A percentile compares a stretch with the other conserved stretches of the same genome.
Evolutionary conservation across 805 yeast genomes (phyloP).

Genomic region (Jamesozyma lodderae): DNA sequence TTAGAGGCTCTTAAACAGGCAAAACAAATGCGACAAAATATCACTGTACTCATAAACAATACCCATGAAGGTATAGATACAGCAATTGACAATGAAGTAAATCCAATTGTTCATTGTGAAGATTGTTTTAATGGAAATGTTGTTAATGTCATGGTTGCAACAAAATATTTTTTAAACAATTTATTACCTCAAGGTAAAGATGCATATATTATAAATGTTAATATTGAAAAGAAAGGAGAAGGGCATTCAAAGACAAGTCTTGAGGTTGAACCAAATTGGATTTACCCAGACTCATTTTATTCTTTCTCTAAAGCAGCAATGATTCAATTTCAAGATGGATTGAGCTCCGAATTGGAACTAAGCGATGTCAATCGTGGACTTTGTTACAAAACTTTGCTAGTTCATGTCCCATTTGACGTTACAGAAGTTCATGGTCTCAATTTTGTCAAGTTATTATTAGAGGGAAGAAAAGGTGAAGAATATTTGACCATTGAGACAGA

Average conservation of each 20-base stretch:
- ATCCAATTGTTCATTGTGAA: conserved; percentile 7
- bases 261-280: background rate
- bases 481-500: background rate
- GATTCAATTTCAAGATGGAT: conserved; percentile 22
- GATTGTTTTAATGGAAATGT: conserved; percentile 13
- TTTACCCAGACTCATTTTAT: conserved; percentile 3
- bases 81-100: conserved; percentile 3
- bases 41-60: conserved; percentile 17
- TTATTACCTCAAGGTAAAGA: conserved; percentile 6
- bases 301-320: conserved; percentile 16
- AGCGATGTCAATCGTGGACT: conserved; percentile 3
- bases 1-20: background rate
- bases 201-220: conserved; percentile 15
- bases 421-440: conserved; percentile 4
- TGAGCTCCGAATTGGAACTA: conserved; percentile 14
- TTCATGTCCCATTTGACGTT: background rate
- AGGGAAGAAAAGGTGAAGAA: conserved; percentile 13
- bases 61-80: conserved; percentile 10
- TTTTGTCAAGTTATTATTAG: conserved; percentile 8
- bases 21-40: background rate
- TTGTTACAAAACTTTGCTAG: conserved; percentile 1
- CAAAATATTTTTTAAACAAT: conserved; percentile 13
- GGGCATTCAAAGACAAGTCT: background rate
- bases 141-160: conserved; percentile 16
- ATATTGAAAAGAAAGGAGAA: conserved; percentile 3